Percentiles rank a stretch among this genome's conserved stretches.
These are phyloP conservation scores for Cytospora chrysosperma DNA, from an alignment of 2,329 filamentous ascomycete genomes.

Conservation along the genomic window DNA sequence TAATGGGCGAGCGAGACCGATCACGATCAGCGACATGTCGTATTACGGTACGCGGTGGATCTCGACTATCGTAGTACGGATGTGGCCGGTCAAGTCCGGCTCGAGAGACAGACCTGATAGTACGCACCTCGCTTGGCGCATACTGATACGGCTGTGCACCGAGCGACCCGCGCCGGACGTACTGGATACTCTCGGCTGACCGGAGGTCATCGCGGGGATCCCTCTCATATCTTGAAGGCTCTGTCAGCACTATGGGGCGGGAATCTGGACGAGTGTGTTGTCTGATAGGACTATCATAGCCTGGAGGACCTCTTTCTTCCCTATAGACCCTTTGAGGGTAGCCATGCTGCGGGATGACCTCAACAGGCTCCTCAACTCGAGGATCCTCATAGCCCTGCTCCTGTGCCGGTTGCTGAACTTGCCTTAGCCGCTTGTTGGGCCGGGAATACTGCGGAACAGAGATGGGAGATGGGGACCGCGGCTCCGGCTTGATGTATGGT, in stretches of 20 bases:
- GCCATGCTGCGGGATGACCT: slow-evolving; percentile 40
- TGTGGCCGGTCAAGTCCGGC: slow-evolving; percentile 42
- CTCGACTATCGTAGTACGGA: slow-evolving; percentile 44
- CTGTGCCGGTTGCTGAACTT: slow-evolving; percentile 42
- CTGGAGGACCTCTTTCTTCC: slow-evolving; percentile 34
- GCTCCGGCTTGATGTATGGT: slow-evolving; percentile 63
- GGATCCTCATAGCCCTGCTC: slow-evolving; percentile 37
- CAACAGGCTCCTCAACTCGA: slow-evolving; percentile 42
- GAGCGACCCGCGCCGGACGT: slow-evolving; percentile 40
- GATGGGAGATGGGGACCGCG: slow-evolving; percentile 62
- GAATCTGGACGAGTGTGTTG: slow-evolving; percentile 30
- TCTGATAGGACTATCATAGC: slow-evolving; percentile 37
- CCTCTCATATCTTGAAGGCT: slow-evolving; percentile 32
- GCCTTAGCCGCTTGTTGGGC: slow-evolving; percentile 57
- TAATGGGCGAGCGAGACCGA: slow-evolving; percentile 48
- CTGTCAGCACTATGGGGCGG: slow-evolving; percentile 30
- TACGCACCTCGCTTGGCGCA: slow-evolving; percentile 38
- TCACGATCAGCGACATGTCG: slow-evolving; percentile 49
- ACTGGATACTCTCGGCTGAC: slow-evolving; percentile 34
- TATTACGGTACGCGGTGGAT: slow-evolving; percentile 45
- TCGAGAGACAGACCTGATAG: slow-evolving; percentile 43
- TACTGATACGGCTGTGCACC: slow-evolving; percentile 39
- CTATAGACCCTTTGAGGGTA: slow-evolving; percentile 36
- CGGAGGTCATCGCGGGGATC: slow-evolving; percentile 37
- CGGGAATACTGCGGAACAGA: slow-evolving; percentile 51